A percentile compares a stretch with the other conserved stretches of the same genome.
These are phyloP conservation scores for Phytophthora parvispora DNA, from an alignment of 352 stramenopile genomes.

Conservation along the genomic window DNA sequence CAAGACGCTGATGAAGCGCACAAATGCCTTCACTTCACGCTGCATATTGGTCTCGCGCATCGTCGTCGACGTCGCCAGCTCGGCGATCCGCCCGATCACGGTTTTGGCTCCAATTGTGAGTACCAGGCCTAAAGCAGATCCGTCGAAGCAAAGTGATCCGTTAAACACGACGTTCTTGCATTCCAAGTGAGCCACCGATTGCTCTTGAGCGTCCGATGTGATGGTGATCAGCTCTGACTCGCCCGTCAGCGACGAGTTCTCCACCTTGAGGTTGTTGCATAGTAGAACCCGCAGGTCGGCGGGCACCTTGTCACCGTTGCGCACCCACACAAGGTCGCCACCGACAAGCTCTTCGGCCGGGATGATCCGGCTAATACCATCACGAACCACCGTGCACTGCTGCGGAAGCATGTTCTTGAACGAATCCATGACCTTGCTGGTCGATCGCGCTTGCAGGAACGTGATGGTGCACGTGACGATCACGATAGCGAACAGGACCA, in stretches of 20 bases:
- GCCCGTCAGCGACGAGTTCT: conserved; percentile 75
- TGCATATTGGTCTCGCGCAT: conserved; percentile 53
- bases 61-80: conserved; percentile 45
- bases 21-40: conserved; percentile 53
- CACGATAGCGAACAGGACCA: conserved; percentile 56
- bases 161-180: conserved; percentile 64
- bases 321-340: conserved; percentile 63
- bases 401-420: conserved; percentile 62
- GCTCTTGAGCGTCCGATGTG: conserved; percentile 30
- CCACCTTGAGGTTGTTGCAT: conserved; percentile 64
- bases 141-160: conserved; percentile 58
- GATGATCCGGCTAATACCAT: conserved; percentile 48
- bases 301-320: conserved; percentile 64
- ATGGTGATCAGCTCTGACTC: conserved; percentile 59
- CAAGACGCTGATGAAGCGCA: conserved; percentile 54
- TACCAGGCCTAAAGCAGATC: conserved; percentile 52
- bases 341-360: conserved; percentile 57
- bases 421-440: conserved; percentile 59
- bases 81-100: conserved; percentile 62
- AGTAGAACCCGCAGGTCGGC: conserved; percentile 58
- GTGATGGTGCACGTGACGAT: conserved; percentile 50
- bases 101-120: conserved; percentile 58
- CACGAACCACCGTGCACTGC: conserved; percentile 54
- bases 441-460: conserved; percentile 50
- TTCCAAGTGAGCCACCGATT: conserved; percentile 41